Base-by-base conservation (phyloP, 2,329 filamentous ascomycete species). In the Whalleya microplaca region DNA sequence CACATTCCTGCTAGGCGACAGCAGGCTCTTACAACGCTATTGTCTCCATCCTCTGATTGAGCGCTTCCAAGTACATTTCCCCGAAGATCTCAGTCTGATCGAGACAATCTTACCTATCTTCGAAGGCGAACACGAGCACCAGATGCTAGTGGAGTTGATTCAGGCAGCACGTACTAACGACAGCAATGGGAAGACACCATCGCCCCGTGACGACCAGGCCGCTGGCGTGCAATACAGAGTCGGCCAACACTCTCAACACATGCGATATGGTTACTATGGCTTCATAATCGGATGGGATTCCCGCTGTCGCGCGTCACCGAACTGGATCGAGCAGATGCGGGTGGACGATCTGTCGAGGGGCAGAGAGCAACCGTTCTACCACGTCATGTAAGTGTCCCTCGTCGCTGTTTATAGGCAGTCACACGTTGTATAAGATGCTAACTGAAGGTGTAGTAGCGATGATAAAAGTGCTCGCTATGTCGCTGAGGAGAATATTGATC, bases 401-500 rank as follows among this genome's bases (percentile, higher is more conserved):
- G 21, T 40, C 1, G 21, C 14, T 40, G 10, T 27, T 12, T 21
- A 20, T 44, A 16, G 21, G 10, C 21, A 23, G 23, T 9, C 14
- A 29, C 27, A 29, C 12, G 32, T 37, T 16, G 10, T 16, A 6
- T 7, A 16, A 16, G 23, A 37, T 18, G 12, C 18, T 42, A 10
- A 37, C 32, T 41, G 8, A 46, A 8, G 20, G 6, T 12, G 21
- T 19, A 48, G 48, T 14, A 88, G 74, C 72, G 84, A 83, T 42
- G 86, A 89, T 62, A 82, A 81, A 59, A 83, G 75, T 51, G 75
- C 81, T 16, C 78, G 86, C 27, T 90, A 90, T 66, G 86, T 90
- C 3, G 87, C 87, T 0, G 83, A 88, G 66, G 87, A 90, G 71
- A 89, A 89, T 62, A 86, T n/a, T n/a, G n/a, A n/a, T n/a, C n/a